Base-by-base conservation (phyloP, 2,329 filamentous ascomycete genomes). In the Cryoendolithus antarcticus region DNA sequence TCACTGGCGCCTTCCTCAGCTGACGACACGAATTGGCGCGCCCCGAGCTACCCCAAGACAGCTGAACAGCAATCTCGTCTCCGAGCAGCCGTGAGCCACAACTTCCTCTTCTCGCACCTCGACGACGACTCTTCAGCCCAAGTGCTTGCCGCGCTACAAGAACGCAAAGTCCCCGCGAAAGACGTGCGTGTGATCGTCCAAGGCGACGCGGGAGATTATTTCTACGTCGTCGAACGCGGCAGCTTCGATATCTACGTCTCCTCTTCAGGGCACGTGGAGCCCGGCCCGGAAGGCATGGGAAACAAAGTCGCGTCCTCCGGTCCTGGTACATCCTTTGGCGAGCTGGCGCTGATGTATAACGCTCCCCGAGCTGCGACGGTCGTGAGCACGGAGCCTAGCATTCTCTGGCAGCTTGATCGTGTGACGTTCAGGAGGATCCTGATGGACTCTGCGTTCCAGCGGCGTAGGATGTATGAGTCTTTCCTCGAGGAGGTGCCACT, bases 321-420 rank as follows among this genome's bases (percentile, higher is more conserved):
- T 33, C 76, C 86, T 3, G 91, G 91, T 36, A 88, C 88, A 44
- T 94, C 86, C 3, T 98, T 98, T 62, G 91, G 91, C 52, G 91
- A 98, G 66, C 72, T 98, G 41, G 91, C 91, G 9, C 71, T 98
- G 54, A 96, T 98, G 91, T 96, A 98, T 68, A 95, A 96, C 56
- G 86, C 91, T 13, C 91, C 91, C 19, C 85, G 91, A 56, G 91
- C 91, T 32, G 91, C 91, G 3, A 96, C 91, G 0, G 85, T 98
- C 44, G 75, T 93, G 44, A 93, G 85, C 24, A 78, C 81, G 9
- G 84, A 93, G 53, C 60, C 80, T 3, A 88, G 82, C 55, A 88
- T 82, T 3, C 72, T 98, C 7, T 98, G 91, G 91, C 86, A 86
- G 12, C 71, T 98, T 37, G 91, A 98, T 59, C 85, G 91, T 38